Evolutionary conservation across 495 filamentous ascomycete genomes (phyloP).

Genomic region (Talaromyces proteolyticus): DNA sequence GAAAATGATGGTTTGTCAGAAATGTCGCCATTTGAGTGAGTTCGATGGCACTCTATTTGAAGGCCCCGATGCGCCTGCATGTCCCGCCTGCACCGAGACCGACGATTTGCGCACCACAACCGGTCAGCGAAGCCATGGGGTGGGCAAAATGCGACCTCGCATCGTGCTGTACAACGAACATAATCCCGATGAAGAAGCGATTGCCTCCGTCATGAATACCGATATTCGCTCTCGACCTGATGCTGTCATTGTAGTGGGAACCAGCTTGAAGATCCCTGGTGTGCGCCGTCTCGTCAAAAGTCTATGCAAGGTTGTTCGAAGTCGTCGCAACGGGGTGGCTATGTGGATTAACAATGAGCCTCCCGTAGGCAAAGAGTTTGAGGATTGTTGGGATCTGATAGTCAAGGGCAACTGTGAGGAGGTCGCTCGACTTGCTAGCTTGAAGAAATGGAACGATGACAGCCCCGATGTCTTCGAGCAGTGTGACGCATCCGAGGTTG

Average conservation of each 20-base stretch:
- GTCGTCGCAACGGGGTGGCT: slow-evolving; percentile 79
- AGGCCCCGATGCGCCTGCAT: slow-evolving; percentile 78
- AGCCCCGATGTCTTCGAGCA: slow-evolving; percentile 37
- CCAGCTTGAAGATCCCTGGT: slow-evolving; percentile 90
- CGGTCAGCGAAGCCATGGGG: slow-evolving; percentile 88
- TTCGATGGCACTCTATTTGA: slow-evolving; percentile 78
- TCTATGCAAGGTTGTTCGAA: slow-evolving; percentile 74
- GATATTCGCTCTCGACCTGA: slow-evolving; percentile 84
- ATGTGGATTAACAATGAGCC: slow-evolving; percentile 92
- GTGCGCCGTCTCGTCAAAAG: slow-evolving; percentile 84
- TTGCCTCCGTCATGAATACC: slow-evolving; percentile 78
- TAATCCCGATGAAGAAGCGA: slow-evolving; percentile 93
- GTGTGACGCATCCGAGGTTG: slow-evolving; percentile 32
- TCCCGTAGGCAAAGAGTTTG: slow-evolving; percentile 76
- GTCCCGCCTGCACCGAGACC: slow-evolving; percentile 64
- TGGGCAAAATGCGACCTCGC: slow-evolving; percentile 82
- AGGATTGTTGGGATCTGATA: slow-evolving; percentile 87
- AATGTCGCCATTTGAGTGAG: slow-evolving; percentile 71
- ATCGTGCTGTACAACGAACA: slow-evolving; percentile 98
- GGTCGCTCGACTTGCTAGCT: slow-evolving; percentile 66
- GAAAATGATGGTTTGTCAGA: slow-evolving; percentile 92
- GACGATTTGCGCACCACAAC: slow-evolving; percentile 73
- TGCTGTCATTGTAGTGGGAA: slow-evolving; percentile 89
- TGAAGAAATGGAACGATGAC: slow-evolving; percentile 73
- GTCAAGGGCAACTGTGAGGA: slow-evolving; percentile 84